Base-by-base conservation (phyloP, 208 protist species). In the Trypanosoma vivax region DNA sequence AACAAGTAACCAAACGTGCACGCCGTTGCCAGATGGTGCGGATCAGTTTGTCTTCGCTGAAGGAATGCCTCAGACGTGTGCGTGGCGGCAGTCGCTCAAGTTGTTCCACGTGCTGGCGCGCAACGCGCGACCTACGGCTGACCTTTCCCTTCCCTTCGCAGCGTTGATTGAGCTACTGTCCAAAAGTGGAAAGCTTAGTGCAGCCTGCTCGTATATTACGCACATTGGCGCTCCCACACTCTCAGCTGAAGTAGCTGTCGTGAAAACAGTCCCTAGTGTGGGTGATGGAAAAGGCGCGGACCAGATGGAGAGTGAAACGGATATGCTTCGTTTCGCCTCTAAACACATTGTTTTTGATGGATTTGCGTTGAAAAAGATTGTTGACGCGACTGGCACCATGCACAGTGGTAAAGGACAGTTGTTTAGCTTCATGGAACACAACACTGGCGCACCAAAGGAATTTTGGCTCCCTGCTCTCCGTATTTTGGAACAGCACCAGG, bases 291-390 rank as follows among this genome's bases (percentile, higher is more conserved):
- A 19, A 19, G 16, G 39, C 16, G n/a, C 5, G 39, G 14, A n/a
- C 9, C 23, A 21, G 27, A 54, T 0, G n/a, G 39, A 11, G 39
- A 19, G n/a, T 7, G 39, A 37, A n/a, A 37, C 23, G 9, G 27
- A 54, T 0, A 42, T 27, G 11, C 40, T 21, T 24, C 25, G 23
- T 24, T 21, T 67, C 21, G 19, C 60, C 19, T 19, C 42, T 5
- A 16, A 46, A n/a, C 46, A 67, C 35, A 52, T 67, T n/a, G 35
- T 60, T 31, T 33, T 60, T 0, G 60, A 67, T 53, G 23, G 37
- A 29, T 67, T 67, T 67, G 25, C 60, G 13, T 10, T 67, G 28
- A 38, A 38, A 16, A 23, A 24, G 11, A 35, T 67, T 21, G 34
- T 60, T 24, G 28, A 53, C n/a, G 16, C 33, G 1, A 19, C 48